Conservation (phyloP, 208 protist genomes). For the Angomonas ambiguus region DNA sequence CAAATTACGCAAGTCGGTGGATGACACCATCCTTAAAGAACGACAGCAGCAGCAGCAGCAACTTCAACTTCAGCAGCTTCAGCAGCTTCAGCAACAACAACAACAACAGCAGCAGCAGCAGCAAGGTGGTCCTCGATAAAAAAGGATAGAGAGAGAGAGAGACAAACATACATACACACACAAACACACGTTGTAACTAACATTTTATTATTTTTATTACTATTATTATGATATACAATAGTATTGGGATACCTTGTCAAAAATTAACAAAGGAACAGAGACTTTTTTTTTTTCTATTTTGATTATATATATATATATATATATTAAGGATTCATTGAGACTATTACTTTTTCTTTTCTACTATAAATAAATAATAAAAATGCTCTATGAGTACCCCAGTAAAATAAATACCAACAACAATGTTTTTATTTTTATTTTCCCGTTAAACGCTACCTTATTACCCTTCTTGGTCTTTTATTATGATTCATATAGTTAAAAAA, state of each 20-base stretch:
- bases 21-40: slow-evolving; percentile 30
- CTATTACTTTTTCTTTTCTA: slow-evolving; percentile 13
- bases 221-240: slow-evolving; percentile 10
- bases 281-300: slow-evolving; percentile 12
- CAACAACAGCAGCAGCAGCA: too few species aligned
- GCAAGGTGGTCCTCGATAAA: neutral
- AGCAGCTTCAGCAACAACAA: too few species aligned
- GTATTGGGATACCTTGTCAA: too few species aligned
- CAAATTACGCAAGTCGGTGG: slow-evolving; percentile 80
- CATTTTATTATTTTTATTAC: too few species aligned
- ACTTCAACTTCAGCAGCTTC: too few species aligned
- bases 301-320: slow-evolving; percentile 9
- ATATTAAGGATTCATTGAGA: neutral
- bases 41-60: slow-evolving; percentile 23
- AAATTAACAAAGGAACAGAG: too few species aligned
- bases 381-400: neutral
- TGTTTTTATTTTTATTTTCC: too few species aligned
- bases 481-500: neutral
- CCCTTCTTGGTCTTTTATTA: too few species aligned
- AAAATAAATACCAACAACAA: neutral
- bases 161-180: too few species aligned
- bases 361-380: slow-evolving; percentile 3
- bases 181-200: too few species aligned
- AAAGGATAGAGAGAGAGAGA: slow-evolving; percentile 1
- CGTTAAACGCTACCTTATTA: too few species aligned